Percentiles rank a stretch among this genome's conserved stretches.
Conservation (phyloP, 768 basidiomycete species). For the Hortiboletus campestris region DNA sequence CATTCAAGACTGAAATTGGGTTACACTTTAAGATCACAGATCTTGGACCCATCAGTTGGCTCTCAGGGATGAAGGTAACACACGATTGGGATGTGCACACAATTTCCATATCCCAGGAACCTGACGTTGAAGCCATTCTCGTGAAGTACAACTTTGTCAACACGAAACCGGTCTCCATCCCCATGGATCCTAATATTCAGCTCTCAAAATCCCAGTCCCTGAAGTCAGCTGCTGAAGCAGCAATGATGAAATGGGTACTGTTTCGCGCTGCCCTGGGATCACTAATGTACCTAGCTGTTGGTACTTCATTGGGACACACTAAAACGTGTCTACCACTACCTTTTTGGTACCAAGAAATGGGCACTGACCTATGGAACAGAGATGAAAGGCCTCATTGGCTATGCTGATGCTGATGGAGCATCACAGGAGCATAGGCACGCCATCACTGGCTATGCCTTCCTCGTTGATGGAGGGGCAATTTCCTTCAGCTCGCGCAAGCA, state of each 20-base stretch:
- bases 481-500: background rate
- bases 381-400: background rate
- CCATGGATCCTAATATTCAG: background rate
- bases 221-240: background rate
- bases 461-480: background rate
- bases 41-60: constrained; percentile 7
- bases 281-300: background rate
- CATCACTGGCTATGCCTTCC: background rate
- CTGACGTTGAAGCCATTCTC: background rate
- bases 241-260: background rate
- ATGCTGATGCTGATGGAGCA: background rate
- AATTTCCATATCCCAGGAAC: background rate
- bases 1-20: constrained; percentile 4
- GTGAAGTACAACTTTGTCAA: constrained; percentile 1
- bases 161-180: background rate
- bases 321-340: background rate
- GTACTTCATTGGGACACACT: background rate
- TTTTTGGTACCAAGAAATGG: background rate
- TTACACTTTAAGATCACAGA: background rate
- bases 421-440: background rate
- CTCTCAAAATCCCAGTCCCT: background rate
- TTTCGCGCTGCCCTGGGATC: background rate
- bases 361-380: background rate
- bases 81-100: background rate
- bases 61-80: constrained; percentile 6